phyloP scores from a whole-genome alignment of 2,329 filamentous ascomycete genomes.

The Dactylonectria estremocensis region DNA sequence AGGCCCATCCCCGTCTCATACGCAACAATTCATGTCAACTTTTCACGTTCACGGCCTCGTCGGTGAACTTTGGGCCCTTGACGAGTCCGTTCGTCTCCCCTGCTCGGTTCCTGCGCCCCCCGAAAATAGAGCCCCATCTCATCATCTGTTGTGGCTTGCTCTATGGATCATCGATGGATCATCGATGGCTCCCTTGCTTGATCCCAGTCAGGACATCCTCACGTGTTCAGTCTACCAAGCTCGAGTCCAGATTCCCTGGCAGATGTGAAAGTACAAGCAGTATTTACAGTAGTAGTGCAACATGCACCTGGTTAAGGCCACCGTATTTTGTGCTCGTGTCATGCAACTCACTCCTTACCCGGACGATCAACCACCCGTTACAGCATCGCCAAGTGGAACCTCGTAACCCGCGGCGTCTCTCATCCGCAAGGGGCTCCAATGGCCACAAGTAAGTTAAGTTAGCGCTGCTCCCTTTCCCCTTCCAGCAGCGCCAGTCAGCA shows the following conservation, averaged over 20 bases:
- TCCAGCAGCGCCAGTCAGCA: too few relatives aligned
- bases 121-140: not conserved
- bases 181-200: not conserved
- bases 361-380: conserved; percentile 19
- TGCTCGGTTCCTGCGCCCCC: not conserved
- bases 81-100: not conserved
- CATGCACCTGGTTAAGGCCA: too few relatives aligned
- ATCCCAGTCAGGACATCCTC: not conserved
- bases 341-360: conserved; percentile 10
- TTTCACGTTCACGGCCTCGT: not conserved
- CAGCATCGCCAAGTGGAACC: conserved; percentile 16
- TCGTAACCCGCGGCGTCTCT: too few relatives aligned
- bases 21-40: not conserved
- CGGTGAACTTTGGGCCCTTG: not conserved
- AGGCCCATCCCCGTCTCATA: not conserved
- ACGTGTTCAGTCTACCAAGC: conserved; percentile 1
- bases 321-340: not conserved
- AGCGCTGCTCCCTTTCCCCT: too few relatives aligned
- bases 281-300: not conserved
- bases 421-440: too few relatives aligned
- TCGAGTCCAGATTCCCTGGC: not conserved
- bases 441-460: too few relatives aligned
- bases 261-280: not conserved
- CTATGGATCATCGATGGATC: conserved; percentile 6
- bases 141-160: not conserved